Evolutionary conservation across 2,329 filamentous ascomycete species (phyloP), one percentile per base, ranked within the genome.

Genomic region (Phyllosticta citriasiana): DNA sequence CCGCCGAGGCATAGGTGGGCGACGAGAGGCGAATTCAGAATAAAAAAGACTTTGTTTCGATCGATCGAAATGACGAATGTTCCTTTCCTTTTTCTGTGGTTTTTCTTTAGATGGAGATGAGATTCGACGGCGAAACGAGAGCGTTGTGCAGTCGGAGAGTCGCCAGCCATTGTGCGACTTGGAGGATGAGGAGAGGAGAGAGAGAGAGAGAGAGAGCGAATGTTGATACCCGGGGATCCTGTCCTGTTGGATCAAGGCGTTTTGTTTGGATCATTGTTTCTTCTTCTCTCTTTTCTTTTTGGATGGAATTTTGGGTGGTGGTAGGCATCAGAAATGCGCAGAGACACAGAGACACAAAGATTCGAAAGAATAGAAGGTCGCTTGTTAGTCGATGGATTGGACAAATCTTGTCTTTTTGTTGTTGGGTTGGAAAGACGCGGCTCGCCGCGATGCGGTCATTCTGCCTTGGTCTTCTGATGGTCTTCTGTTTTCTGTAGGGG

Each of bases 171-270:
- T 51, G 73, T 65, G 50, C 74, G 73, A 12, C 70, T 74, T 7
- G 69, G 69, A 2, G 73, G 65, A 22, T 1, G 19, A 22, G 19
- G 19, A 1, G 19, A 22, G 19, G 19, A 22, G 19, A 22, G 19
- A 22, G 19, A 22, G 19, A 22, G 19, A 22, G 19, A 61, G 69
- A 74, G 2, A 74, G 66, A 9, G 71, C 71, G 9, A 73, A 58
- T 1, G 70, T 67, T 0, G 74, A 67, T 9, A 75, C 69, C 27
- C 64, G 64, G 8, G 75, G 67, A 60, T 72, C 70, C 62, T 70
- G 58, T 5, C 73, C 73, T 12, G 50, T 65, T 1, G 73, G 66
- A 59, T 75, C 74, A 55, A 40, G 14, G 33, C 10, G 33, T 40
- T 40, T 40, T 40, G 9, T 35, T 40, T 16, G 12, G 12, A 12